These are phyloP conservation scores for Comarum palustre DNA, from an alignment of 306 rosid species.

Conservation along the genomic window DNA sequence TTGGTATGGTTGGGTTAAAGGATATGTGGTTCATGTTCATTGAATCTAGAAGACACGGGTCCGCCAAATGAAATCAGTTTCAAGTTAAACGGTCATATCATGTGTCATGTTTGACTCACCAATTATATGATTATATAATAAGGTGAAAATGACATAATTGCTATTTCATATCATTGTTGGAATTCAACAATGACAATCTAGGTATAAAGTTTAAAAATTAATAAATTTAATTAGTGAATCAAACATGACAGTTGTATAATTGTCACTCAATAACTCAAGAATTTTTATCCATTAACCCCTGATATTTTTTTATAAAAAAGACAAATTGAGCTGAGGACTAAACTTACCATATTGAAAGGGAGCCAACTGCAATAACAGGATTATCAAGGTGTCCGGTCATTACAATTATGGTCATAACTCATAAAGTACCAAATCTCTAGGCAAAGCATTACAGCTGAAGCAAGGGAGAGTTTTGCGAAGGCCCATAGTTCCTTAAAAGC, in stretches of 20 bases:
- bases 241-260: background rate
- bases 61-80: fast-evolving
- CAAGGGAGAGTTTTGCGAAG: conserved; percentile 70
- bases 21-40: background rate
- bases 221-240: background rate
- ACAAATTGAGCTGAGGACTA: background rate
- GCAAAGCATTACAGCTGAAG: conserved; percentile 95
- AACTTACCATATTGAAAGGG: conserved; percentile 86
- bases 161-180: background rate
- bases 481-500: conserved; percentile 86
- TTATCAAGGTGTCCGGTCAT: conserved; percentile 93
- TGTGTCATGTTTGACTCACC: background rate
- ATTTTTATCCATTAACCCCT: too few species aligned
- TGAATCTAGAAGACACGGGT: background rate
- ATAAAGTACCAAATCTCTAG: conserved; percentile 94
- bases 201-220: background rate
- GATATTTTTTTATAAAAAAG: too few species aligned
- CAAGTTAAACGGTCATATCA: background rate
- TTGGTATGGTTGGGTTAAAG: background rate
- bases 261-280: background rate
- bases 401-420: conserved; percentile 93
- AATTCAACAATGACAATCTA: fast-evolving
- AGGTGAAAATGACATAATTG: fast-evolving
- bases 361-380: conserved; percentile 88
- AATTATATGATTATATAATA: background rate